Evolutionary conservation across 768 basidiomycete genomes (phyloP).

Genomic region (Sporobolomyces roseus): DNA sequence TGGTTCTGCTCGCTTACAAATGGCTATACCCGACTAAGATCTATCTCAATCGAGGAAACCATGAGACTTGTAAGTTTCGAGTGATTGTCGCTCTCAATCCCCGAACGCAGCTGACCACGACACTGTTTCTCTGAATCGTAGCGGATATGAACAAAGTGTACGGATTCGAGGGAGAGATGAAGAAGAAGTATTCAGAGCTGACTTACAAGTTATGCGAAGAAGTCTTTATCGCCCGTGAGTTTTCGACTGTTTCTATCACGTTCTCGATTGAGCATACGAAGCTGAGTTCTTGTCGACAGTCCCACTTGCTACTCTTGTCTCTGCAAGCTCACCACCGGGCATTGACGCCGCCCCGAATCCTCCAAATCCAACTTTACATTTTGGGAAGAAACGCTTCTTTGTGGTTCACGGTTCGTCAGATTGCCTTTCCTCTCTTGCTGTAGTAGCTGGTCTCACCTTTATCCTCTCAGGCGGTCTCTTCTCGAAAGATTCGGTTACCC

Average conservation of each 20-base stretch:
- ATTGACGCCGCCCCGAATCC: conserved; percentile 50
- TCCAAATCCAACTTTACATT: conserved; percentile 65
- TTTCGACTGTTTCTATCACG: not conserved
- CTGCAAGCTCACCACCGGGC: conserved; percentile 62
- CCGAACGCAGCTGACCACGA: not conserved
- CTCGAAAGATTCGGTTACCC: conserved; percentile 87
- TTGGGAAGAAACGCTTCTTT: conserved; percentile 82
- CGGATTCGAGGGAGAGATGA: conserved; percentile 92
- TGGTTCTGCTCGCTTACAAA: conserved; percentile 92
- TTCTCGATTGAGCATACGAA: not conserved
- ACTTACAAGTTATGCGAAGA: conserved; percentile 75
- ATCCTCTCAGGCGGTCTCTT: conserved; percentile 69
- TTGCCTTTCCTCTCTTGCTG: not conserved
- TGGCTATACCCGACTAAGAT: conserved; percentile 89
- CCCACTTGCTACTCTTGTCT: conserved; percentile 80
- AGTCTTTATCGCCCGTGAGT: conserved; percentile 76
- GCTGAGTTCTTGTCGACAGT: conserved; percentile 54
- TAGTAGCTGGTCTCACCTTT: not conserved
- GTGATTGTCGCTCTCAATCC: not conserved
- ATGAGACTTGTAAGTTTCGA: conserved; percentile 59
- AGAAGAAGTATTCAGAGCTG: conserved; percentile 68
- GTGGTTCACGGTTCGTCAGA: conserved; percentile 68
- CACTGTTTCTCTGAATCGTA: not conserved
- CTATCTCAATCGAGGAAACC: conserved; percentile 94
- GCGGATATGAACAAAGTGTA: conserved; percentile 84